These are phyloP conservation scores for Pseudogymnoascus sp. DNA, from an alignment of 2,329 filamentous ascomycete genomes.

Conservation along the genomic window DNA sequence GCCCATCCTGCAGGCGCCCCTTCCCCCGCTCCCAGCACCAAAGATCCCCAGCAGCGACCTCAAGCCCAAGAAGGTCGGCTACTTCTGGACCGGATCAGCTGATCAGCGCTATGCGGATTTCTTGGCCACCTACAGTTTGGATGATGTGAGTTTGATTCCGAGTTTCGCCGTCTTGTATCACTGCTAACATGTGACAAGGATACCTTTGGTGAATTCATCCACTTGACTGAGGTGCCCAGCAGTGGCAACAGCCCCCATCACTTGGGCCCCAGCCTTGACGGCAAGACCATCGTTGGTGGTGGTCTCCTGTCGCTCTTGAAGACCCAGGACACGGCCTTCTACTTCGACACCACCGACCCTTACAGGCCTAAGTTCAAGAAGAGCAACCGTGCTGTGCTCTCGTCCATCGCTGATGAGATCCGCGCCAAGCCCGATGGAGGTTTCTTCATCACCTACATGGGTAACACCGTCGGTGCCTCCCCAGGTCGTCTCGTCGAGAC, in stretches of 20 bases:
- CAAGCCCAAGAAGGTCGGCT: conserved; percentile 58
- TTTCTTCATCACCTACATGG: conserved; percentile 57
- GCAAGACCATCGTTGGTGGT: conserved; percentile 50
- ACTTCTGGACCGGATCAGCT: conserved; percentile 55
- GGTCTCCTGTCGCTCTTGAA: conserved; percentile 52
- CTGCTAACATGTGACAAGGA: conserved; percentile 32
- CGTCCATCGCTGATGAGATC: conserved; percentile 55
- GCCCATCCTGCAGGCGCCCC: conserved; percentile 51
- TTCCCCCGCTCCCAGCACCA: conserved; percentile 47
- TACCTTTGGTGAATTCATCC: conserved; percentile 53
- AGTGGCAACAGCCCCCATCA: conserved; percentile 57
- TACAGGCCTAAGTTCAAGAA: conserved; percentile 52
- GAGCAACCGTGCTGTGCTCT: conserved; percentile 51
- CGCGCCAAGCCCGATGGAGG: conserved; percentile 55
- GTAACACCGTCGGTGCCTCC: conserved; percentile 46
- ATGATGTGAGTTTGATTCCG: conserved; percentile 39
- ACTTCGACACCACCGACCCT: conserved; percentile 52
- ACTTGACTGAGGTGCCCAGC: conserved; percentile 49
- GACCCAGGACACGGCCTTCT: conserved; percentile 52
- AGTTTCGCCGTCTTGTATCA: background rate
- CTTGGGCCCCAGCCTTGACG: conserved; percentile 45
- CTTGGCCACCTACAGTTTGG: conserved; percentile 49
- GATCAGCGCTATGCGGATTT: conserved; percentile 55
- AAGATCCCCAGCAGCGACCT: conserved; percentile 46
- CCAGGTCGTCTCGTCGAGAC: conserved; percentile 55